Evolutionary conservation across 1,284 basidiomycete genomes (phyloP), one percentile per base, ranked within the genome.

Genomic region (Ceratobasidium papillatum): DNA sequence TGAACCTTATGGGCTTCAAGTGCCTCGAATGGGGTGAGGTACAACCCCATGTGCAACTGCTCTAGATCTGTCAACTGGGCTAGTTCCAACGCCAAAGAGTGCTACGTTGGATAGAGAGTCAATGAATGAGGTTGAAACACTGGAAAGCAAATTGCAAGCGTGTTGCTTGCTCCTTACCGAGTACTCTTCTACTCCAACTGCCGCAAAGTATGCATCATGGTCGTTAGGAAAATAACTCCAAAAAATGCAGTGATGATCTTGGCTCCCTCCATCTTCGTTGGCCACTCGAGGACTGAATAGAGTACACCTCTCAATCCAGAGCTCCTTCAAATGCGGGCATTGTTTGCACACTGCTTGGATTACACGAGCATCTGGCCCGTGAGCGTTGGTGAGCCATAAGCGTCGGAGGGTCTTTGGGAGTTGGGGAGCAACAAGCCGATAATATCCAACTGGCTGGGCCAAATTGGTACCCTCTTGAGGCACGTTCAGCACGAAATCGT

Each of bases 271-370:
- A 25, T 22, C 12, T 3, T 30, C 19, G n/a, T 11, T 19, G 14
- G 19, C 32, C 41, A 63, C 47, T 9, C 61, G 38, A 32, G 68
- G 68, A 25, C 68, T 61, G 52, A 71, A 71, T 30, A 61, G 25
- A 1, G 68, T 71, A 34, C 68, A 71, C 17, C 68, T 41, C 22
- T 71, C 68, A n/a, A 71, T 71, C 52, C 68, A 61, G 19, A 71
- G 56, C 17, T 71, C 68, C 32, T 71, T 25, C 54, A 71, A 36
- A 22, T 14, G 27, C 17, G 68, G 68, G 32, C 68, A 71, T 43
- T 71, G 68, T 12, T 34, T 17, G 45, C 68, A 43, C n/a, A 38
- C 22, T 19, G 30, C 27, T 54, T 71, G 68, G 14, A 71, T 71
- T 14, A 71, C 54, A 32, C 68, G 68, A 36, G 54, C 56, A 30